Evolutionary conservation across 2,329 filamentous ascomycete species (phyloP).

Genomic region (Cyphellophora europaea): DNA sequence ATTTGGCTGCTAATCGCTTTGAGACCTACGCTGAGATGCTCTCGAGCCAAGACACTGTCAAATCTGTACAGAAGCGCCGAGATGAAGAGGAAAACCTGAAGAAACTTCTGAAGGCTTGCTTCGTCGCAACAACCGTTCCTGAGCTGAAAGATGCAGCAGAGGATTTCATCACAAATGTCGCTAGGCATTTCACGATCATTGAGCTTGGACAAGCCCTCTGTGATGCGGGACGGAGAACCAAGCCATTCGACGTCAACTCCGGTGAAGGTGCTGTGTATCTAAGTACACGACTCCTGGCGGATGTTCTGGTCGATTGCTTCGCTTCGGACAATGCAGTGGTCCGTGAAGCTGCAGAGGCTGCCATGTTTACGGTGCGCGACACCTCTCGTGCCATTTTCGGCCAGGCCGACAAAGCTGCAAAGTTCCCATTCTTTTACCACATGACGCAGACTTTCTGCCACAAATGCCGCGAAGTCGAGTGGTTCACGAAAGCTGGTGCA

Average conservation of each 20-base stretch:
- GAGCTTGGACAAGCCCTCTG: slow-evolving; percentile 82
- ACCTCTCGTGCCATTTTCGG: slow-evolving; percentile 73
- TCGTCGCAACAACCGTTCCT: slow-evolving; percentile 74
- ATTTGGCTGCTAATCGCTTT: slow-evolving; percentile 63
- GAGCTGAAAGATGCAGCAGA: slow-evolving; percentile 71
- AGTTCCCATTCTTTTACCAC: slow-evolving; percentile 75
- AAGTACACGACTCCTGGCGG: slow-evolving; percentile 76
- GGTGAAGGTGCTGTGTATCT: slow-evolving; percentile 83
- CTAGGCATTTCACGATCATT: slow-evolving; percentile 80
- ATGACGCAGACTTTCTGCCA: slow-evolving; percentile 81
- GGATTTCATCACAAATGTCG: slow-evolving; percentile 67
- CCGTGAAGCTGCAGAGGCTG: slow-evolving; percentile 70
- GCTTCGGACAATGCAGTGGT: slow-evolving; percentile 75
- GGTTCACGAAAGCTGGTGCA: slow-evolving; percentile 95
- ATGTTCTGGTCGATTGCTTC: slow-evolving; percentile 82
- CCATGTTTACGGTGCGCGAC: slow-evolving; percentile 69
- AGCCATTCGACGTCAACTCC: slow-evolving; percentile 72
- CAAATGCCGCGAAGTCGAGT: slow-evolving; percentile 93
- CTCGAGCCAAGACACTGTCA: slow-evolving; percentile 66
- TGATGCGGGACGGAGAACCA: slow-evolving; percentile 64
- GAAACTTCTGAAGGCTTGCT: slow-evolving; percentile 78
- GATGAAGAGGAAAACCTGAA: slow-evolving; percentile 74
- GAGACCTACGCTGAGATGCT: slow-evolving; percentile 59
- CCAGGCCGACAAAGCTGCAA: slow-evolving; percentile 58
- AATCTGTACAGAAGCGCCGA: slow-evolving; percentile 78